These are phyloP conservation scores for Dimargaris cristalligena DNA, from an alignment of 192 early-diverging fungal species.

Conservation along the genomic window DNA sequence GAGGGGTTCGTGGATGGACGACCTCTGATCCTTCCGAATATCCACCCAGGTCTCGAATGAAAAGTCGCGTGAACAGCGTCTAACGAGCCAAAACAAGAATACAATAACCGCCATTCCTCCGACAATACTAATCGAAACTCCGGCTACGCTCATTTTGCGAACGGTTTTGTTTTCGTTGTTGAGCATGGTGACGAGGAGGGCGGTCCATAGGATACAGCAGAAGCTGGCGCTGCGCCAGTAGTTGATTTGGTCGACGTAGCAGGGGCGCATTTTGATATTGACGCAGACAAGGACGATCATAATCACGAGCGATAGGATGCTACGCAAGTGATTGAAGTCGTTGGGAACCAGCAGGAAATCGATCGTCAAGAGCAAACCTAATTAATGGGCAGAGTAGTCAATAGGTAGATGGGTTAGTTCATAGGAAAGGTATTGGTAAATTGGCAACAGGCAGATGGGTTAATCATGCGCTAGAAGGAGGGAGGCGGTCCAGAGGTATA, in stretches of 20 bases:
- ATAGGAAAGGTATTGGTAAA: not conserved
- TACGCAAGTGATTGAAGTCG: constrained; percentile 38
- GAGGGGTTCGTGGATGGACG: not conserved
- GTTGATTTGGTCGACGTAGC: constrained; percentile 60
- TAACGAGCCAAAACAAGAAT: constrained; percentile 31
- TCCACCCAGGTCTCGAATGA: constrained; percentile 5
- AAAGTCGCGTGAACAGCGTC: not conserved
- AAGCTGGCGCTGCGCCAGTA: constrained; percentile 48
- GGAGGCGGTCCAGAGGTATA: too few species aligned
- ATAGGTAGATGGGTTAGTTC: too few species aligned
- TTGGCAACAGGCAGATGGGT: too few species aligned
- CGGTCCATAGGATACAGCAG: constrained; percentile 51
- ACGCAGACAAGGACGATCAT: constrained; percentile 53
- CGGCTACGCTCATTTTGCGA: constrained; percentile 19
- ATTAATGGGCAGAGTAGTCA: not conserved
- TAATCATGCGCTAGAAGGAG: too few species aligned
- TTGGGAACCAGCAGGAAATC: constrained; percentile 45
- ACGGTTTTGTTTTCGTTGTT: constrained; percentile 30
- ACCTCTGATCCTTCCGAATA: not conserved
- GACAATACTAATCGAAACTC: constrained; percentile 25
- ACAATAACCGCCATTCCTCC: constrained; percentile 40
- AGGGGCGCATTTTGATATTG: constrained; percentile 50
- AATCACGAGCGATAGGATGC: constrained; percentile 48
- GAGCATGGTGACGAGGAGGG: constrained; percentile 42
- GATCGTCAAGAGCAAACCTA: constrained; percentile 44